Evolutionary conservation across 2,329 filamentous ascomycete species (phyloP), one percentile per base, ranked within the genome.

Genomic region (Fusarium oligoseptatum): DNA sequence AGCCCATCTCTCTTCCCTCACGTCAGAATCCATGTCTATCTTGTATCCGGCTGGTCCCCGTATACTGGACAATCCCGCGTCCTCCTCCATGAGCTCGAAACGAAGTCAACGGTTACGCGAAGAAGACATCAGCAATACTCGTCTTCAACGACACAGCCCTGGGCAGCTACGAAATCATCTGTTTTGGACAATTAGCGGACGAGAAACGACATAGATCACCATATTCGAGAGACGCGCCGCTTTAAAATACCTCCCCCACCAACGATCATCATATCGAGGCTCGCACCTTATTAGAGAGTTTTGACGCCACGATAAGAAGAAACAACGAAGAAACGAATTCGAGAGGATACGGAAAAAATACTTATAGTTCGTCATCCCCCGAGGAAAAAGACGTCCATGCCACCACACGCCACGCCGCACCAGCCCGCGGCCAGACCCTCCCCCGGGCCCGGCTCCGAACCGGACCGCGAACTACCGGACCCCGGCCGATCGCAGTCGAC

Each of bases 261-360:
- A 27, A 48, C 29, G 14, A 39, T 11, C 20, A 32, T 3, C 29
- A 32, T 11, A 74, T 62, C 66, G 66, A 75, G 69, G 62, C 69
- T 74, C 69, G 72, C 72, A 75, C 68, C 72, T 74, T 74, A 72
- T 74, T 75, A 74, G 72, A 74, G 72, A 75, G 72, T 75, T 73
- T 74, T 66, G 72, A 75, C 68, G 68, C 66, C 65, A 50, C 48
- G 55, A 58, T 64, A 37, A 58, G 34, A 57, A 39, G 14, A 37
- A 41, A 50, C 20, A 15, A 66, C 43, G 55, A 68, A 68, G 48
- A 36, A 50, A 73, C 45, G 48, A 50, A 64, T 24, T 50, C 32
- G 56, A 39, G 39, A 36, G 22, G 63, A 24, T 3, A 61, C 36
- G 22, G 43, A 27, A 7, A 36, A 37, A 58, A 62, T 72, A 74